A percentile compares a stretch with the other conserved stretches of the same genome.
Evolutionary conservation across 2,329 filamentous ascomycete species (phyloP).

Genomic region (Pseudogymnoascus sp.): DNA sequence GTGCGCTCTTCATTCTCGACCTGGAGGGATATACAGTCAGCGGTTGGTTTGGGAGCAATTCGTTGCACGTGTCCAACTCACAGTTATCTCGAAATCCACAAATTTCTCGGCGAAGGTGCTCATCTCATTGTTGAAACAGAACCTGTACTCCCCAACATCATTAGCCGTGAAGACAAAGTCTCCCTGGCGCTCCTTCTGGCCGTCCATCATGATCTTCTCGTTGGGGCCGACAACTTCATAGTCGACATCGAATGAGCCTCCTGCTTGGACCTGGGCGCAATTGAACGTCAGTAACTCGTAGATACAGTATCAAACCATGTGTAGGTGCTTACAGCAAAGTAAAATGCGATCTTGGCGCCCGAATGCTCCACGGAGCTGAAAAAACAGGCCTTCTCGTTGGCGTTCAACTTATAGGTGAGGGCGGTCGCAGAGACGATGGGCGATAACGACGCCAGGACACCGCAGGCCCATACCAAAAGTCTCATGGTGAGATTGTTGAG

Average conservation of each 20-base stretch:
- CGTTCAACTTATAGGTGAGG: slow-evolving; percentile 82
- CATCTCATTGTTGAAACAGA: slow-evolving; percentile 99
- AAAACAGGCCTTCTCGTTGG: slow-evolving; percentile 96
- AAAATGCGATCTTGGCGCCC: slow-evolving; percentile 89
- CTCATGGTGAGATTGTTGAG: slow-evolving; percentile 46
- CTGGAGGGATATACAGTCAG: slow-evolving; percentile 35
- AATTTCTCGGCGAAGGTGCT: slow-evolving; percentile 95
- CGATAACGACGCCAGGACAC: slow-evolving; percentile 62
- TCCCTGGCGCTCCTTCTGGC: slow-evolving; percentile 85
- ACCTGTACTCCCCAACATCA: slow-evolving; percentile 79
- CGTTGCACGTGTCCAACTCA: slow-evolving; percentile 36
- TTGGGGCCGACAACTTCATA: slow-evolving; percentile 79
- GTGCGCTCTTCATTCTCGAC: slow-evolving; percentile 84
- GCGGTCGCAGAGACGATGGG: slow-evolving; percentile 76
- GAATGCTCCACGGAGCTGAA: slow-evolving; percentile 69
- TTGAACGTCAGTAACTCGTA: slow-evolving; percentile 9
- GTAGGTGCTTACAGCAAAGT: slow-evolving; percentile 72
- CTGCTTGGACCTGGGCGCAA: slow-evolving; percentile 74
- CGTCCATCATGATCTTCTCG: slow-evolving; percentile 73
- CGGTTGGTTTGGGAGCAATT: neutral
- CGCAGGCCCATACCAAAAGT: slow-evolving; percentile 49
- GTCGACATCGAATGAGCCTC: slow-evolving; percentile 94
- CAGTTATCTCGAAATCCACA: slow-evolving; percentile 95
- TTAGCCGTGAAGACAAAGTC: slow-evolving; percentile 97
- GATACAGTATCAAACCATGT: neutral